Evolutionary conservation across 2,329 filamentous ascomycete species (phyloP).

Genomic region (Pseudopyricularia cyperi): DNA sequence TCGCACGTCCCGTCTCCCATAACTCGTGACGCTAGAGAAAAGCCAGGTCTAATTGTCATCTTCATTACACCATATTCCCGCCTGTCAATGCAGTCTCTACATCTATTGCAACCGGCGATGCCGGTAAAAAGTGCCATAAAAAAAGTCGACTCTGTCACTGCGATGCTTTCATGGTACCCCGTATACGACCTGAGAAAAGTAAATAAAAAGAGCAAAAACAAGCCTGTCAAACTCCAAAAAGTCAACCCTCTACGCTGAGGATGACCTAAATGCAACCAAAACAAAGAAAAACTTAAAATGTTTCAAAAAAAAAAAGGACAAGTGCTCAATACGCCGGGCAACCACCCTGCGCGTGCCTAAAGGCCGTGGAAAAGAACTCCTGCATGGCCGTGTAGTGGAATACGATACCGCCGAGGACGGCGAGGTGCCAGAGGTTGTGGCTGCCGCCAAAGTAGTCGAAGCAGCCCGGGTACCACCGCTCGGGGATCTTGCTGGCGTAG

Average conservation of each 20-base stretch:
- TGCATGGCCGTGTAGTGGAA: constrained; percentile 97
- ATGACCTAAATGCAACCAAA: neutral
- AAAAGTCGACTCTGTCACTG: neutral
- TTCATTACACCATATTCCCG: neutral
- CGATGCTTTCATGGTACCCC: neutral
- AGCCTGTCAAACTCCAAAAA: neutral
- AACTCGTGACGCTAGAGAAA: neutral
- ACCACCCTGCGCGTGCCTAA: constrained; percentile 50
- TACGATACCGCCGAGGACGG: constrained; percentile 87
- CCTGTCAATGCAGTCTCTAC: neutral
- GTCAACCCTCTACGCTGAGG: neutral
- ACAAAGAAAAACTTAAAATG: neutral
- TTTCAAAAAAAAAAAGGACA: neutral
- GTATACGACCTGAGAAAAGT: neutral
- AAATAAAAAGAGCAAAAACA: neutral
- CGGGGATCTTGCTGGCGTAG: constrained; percentile 85
- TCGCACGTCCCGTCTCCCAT: neutral
- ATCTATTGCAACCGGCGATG: neutral
- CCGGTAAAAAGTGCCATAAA: neutral
- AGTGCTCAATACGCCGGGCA: constrained; percentile 38
- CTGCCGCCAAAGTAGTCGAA: constrained; percentile 94
- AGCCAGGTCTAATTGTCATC: neutral
- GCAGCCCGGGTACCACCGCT: constrained; percentile 81
- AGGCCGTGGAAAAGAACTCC: constrained; percentile 74
- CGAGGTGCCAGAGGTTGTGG: constrained; percentile 96